Percentiles rank a stretch among this genome's conserved stretches.
Conservation (phyloP, 169 alveolate species). For the Plasmodium ovale region DNA sequence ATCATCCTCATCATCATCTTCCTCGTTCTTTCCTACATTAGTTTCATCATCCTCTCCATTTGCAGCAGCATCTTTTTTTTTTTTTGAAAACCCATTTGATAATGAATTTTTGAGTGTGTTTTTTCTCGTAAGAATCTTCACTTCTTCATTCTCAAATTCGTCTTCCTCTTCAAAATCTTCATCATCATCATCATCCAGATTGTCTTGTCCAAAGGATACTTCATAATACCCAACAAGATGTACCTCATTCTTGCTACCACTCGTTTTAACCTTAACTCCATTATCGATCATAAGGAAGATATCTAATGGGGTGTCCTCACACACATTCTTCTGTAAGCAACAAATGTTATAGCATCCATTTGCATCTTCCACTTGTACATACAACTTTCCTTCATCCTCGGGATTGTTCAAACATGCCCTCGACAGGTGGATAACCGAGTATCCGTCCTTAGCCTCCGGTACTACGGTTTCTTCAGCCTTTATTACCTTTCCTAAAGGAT, state of each 20-base stretch:
- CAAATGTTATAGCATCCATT: conserved; percentile 87
- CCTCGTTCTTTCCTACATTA: conserved; percentile 49
- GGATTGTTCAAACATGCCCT: conserved; percentile 92
- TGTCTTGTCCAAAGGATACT: conserved; percentile 91
- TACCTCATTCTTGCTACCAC: conserved; percentile 92
- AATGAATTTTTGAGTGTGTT: conserved; percentile 62
- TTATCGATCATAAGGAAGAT: conserved; percentile 89
- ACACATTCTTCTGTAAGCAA: conserved; percentile 90
- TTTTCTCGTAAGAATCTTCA: conserved; percentile 79
- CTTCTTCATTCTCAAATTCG: conserved; percentile 86
- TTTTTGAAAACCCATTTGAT: conserved; percentile 32
- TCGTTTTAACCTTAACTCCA: conserved; percentile 86
- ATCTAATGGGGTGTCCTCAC: conserved; percentile 90
- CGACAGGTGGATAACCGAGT: conserved; percentile 86
- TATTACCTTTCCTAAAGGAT: conserved; percentile 73
- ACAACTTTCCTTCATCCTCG: conserved; percentile 87
- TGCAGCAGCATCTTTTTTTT: conserved; percentile 15
- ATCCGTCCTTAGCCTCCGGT: conserved; percentile 80
- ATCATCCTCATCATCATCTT: conserved; percentile 74
- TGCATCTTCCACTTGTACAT: conserved; percentile 90
- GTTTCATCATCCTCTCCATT: conserved; percentile 66
- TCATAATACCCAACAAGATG: conserved; percentile 92
- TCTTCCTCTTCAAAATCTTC: conserved; percentile 86
- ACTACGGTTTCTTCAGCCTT: conserved; percentile 79
- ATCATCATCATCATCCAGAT: conserved; percentile 85